A percentile compares a stretch with the other conserved stretches of the same genome.
Conservation (phyloP, 169 alveolate genomes). For the Babesia divergens region DNA sequence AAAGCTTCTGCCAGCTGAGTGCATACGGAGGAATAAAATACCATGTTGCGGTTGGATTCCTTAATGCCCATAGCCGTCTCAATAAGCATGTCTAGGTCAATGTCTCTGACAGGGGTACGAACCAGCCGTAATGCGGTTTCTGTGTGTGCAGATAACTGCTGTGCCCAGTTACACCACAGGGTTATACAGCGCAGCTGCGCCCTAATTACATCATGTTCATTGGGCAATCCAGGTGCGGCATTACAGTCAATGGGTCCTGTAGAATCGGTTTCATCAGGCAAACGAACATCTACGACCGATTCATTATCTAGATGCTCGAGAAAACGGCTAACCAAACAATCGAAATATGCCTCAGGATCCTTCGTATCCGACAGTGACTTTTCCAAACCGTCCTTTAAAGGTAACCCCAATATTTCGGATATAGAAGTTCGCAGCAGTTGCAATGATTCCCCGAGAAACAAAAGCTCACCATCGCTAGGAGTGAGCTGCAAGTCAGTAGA, state of each 20-base stretch:
- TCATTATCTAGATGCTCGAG: slow-evolving; percentile 9
- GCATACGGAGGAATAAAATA: slow-evolving; percentile 25
- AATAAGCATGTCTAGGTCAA: background rate
- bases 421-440: slow-evolving; percentile 4
- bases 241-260: background rate
- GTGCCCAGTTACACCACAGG: slow-evolving; percentile 48
- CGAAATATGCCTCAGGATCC: slow-evolving; percentile 14
- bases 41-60: slow-evolving; percentile 53
- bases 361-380: background rate
- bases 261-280: slow-evolving; percentile 14
- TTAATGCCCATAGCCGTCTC: slow-evolving; percentile 34
- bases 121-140: slow-evolving; percentile 16
- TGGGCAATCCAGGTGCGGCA: background rate
- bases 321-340: slow-evolving; percentile 10
- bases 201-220: background rate
- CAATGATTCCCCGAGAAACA: slow-evolving; percentile 18
- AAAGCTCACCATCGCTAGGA: slow-evolving; percentile 11
- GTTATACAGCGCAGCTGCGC: slow-evolving; percentile 11
- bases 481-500: background rate
- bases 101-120: background rate
- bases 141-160: slow-evolving; percentile 2
- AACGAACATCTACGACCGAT: background rate
- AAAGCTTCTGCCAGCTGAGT: background rate
- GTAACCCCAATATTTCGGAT: slow-evolving; percentile 7
- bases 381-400: background rate